Conservation (phyloP, 2,329 filamentous ascomycete species). For the Plenodomus tracheiphilus region DNA sequence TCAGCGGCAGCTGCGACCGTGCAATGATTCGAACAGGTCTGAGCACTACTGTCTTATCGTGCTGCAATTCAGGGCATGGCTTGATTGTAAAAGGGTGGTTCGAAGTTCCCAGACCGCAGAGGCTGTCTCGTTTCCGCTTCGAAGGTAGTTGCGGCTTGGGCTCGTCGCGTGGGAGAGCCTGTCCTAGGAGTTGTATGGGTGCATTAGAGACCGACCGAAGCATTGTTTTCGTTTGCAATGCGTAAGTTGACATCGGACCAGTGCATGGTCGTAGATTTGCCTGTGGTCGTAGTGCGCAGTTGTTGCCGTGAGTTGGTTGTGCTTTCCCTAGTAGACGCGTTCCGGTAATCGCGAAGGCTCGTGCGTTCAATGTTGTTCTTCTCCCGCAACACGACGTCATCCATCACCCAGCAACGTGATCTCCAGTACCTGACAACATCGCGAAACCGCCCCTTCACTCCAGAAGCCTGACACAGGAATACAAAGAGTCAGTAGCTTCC, state of each 20-base stretch:
- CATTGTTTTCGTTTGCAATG: conserved; percentile 39
- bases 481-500: no score
- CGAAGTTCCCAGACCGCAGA: conserved; percentile 32
- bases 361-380: conserved; percentile 6
- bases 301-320: conserved; percentile 14
- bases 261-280: conserved; percentile 29
- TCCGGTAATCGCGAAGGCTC: conserved; percentile 20
- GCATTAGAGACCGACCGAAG: conserved; percentile 23
- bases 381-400: conserved; percentile 16
- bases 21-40: conserved; percentile 40
- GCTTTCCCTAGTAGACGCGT: conserved; percentile 22
- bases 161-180: conserved; percentile 30
- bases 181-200: conserved; percentile 24
- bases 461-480: no score
- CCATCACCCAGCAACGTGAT: neutral
- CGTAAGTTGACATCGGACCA: conserved; percentile 29
- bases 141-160: conserved; percentile 29
- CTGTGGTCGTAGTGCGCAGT: conserved; percentile 1
- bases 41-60: conserved; percentile 35
- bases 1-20: conserved; percentile 43
- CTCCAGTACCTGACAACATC: neutral
- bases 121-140: conserved; percentile 37
- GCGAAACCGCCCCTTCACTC: no score
- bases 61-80: conserved; percentile 33
- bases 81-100: conserved; percentile 37